phyloP scores from a whole-genome alignment of 345 rosid species.

The Eutrema yunnanense region DNA sequence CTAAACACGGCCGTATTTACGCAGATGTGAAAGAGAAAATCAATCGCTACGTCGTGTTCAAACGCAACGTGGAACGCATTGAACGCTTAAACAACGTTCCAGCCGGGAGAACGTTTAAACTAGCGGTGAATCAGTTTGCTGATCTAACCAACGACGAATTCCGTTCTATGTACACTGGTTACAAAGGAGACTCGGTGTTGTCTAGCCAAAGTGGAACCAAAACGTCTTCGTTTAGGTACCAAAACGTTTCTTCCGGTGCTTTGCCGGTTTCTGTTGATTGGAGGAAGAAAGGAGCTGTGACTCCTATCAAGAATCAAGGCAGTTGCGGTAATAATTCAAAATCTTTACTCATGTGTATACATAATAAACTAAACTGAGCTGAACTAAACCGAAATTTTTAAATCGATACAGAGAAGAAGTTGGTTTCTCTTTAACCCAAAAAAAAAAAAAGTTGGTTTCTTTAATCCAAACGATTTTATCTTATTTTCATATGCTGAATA shows the following conservation, averaged over 20 bases:
- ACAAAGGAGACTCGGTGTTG: conserved; percentile 5
- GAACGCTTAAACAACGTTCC: conserved; percentile 26
- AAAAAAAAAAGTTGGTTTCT: background rate
- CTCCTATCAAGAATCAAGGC: conserved; percentile 37
- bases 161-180: conserved; percentile 32
- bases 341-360: background rate
- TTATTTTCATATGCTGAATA: background rate
- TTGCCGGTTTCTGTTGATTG: conserved; percentile 32
- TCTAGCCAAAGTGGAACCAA: background rate
- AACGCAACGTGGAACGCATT: conserved; percentile 36
- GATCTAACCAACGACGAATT: conserved; percentile 51
- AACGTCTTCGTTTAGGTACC: conserved; percentile 17
- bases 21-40: conserved; percentile 21
- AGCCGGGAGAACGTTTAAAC: conserved; percentile 27
- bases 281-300: conserved; percentile 41
- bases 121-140: conserved; percentile 39
- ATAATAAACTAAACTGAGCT: background rate
- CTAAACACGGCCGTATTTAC: conserved; percentile 31
- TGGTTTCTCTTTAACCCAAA: background rate
- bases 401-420: too few relatives aligned
- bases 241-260: conserved; percentile 25
- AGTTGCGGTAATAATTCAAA: conserved; percentile 26
- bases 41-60: conserved; percentile 35
- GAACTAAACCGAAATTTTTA: background rate
- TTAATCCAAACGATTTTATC: background rate